Conservation (phyloP, 176 grass and related monocot genomes). For the Chloris gayana region DNA sequence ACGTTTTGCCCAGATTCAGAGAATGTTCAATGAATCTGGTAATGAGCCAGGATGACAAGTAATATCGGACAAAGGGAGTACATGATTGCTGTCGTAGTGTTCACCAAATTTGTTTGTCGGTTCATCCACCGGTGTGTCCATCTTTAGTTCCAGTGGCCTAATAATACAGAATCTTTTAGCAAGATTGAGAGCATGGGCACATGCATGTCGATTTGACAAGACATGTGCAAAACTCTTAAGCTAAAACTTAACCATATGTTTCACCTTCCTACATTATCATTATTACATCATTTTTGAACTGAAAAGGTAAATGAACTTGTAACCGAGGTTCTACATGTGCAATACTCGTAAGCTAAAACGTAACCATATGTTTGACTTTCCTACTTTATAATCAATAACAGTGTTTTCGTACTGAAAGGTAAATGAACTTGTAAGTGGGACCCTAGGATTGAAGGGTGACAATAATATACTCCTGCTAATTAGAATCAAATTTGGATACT, state of each 20-base stretch:
- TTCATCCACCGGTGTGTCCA: background rate
- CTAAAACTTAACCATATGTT: conserved; percentile 19
- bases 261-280: background rate
- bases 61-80: too few species aligned
- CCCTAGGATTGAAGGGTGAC: background rate
- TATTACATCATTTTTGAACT: background rate
- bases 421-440: background rate
- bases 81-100: background rate
- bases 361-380: conserved; percentile 13
- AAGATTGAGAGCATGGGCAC: background rate
- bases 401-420: background rate
- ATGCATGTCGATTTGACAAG: background rate
- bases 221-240: background rate
- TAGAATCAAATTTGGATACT: background rate
- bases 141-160: background rate
- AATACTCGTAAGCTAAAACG: conserved; percentile 4
- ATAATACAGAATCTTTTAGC: background rate
- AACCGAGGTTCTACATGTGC: background rate
- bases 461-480: background rate
- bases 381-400: background rate
- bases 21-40: too few species aligned
- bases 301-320: background rate
- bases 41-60: too few species aligned
- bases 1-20: too few species aligned
- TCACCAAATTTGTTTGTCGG: background rate